Conservation (phyloP, 2,329 filamentous ascomycete genomes). For the Fusarium nurragi region DNA sequence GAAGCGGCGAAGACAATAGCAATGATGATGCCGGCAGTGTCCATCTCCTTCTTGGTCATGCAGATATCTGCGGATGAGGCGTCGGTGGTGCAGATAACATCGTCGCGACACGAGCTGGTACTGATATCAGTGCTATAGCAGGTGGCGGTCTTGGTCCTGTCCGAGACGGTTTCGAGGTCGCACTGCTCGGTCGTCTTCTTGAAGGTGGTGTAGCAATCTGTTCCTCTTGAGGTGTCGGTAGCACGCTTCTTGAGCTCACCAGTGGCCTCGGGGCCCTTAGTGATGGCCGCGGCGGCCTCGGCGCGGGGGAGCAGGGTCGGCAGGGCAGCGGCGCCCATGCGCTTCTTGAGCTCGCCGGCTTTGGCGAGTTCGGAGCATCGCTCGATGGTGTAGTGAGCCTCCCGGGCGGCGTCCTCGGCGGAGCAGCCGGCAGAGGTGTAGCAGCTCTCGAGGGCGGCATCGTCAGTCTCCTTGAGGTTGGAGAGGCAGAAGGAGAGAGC, state of each 20-base stretch:
- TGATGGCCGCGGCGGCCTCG: conserved; percentile 24
- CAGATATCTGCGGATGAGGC: conserved; percentile 52
- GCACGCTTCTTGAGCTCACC: conserved; percentile 32
- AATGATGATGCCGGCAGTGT: conserved; percentile 58
- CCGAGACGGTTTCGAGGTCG: conserved; percentile 51
- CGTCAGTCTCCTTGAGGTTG: conserved; percentile 45
- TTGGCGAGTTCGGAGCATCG: conserved; percentile 47
- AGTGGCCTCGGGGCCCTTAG: conserved; percentile 25
- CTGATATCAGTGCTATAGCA: conserved; percentile 53
- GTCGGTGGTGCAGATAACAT: conserved; percentile 57
- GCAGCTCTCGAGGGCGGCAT: conserved; percentile 52
- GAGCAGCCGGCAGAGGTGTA: conserved; percentile 51
- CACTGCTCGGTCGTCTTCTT: conserved; percentile 50
- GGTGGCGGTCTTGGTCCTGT: conserved; percentile 47
- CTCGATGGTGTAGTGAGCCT: conserved; percentile 45
- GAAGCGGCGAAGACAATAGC: conserved; percentile 57
- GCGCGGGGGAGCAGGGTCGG: conserved; percentile 32
- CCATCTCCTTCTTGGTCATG: conserved; percentile 53
- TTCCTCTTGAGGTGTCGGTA: conserved; percentile 33
- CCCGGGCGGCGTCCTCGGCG: conserved; percentile 41
- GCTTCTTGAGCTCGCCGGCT: conserved; percentile 45
- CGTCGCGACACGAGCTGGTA: conserved; percentile 54
- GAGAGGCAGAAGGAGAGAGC: conserved; percentile 57
- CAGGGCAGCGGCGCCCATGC: conserved; percentile 38
- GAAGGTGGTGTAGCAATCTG: conserved; percentile 52